Evolutionary conservation across 169 alveolate species (phyloP), one percentile per base, ranked within the genome.

Genomic region (Plasmodium cynomolgi): DNA sequence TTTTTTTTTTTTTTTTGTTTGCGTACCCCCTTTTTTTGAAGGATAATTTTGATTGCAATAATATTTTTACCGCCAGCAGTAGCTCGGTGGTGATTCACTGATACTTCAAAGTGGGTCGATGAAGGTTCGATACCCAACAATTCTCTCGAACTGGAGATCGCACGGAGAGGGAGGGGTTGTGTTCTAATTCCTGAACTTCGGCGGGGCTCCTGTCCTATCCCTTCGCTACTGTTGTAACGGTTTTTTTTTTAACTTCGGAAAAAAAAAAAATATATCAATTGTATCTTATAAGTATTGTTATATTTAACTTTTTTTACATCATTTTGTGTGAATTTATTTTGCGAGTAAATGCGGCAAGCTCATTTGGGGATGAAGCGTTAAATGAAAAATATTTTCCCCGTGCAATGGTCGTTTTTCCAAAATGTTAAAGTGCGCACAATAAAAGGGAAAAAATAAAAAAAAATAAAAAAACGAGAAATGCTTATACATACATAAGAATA

Each of bases 91-190:
- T 62, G 75, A 62, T 62, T 4, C 75, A 62, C 75, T 62, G 26
- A 26, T 62, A 62, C 75, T 26, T 62, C 75, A 62, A 62, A 26
- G 33, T 62, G 75, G 26, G 3, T 26, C 15, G 75, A 62, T n/a
- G 75, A 62, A 62, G 75, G 75, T 62, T 62, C 75, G 75, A 62
- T 62, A 62, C 75, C 75, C 75, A 26, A n/a, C 37, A 62, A 6
- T 62, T 62, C 33, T 26, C 33, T 26, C 37, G 75, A 2, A n/a
- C 33, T 6, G 75, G 33, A 26, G 75, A 20, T 62, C 26, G 75
- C 75, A 26, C 33, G 75, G 75, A 62, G 75, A 62, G 75, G 75
- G 75, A 62, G 75, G 75, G 75, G 15, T 62, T 62, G 75, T 62
- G 75, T n/a, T n/a, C 37, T 62, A 20, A 62, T 20, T 47, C 58